Evolutionary conservation across 495 filamentous ascomycete species (phyloP), one percentile per base, ranked within the genome.

Genomic region (Aspergillus nidulans): DNA sequence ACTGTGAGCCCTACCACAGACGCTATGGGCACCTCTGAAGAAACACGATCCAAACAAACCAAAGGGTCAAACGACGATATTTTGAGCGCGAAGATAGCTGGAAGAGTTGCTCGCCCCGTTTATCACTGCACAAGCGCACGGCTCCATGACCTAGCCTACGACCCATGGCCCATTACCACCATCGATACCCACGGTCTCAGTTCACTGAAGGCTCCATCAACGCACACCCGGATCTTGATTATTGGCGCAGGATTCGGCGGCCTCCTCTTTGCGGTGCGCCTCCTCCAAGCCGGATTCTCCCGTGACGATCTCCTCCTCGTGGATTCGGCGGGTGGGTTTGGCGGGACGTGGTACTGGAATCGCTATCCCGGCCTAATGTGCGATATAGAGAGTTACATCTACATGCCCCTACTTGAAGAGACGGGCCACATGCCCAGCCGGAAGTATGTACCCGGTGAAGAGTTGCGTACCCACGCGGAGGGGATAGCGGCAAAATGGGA

Each of bases 351-450:
- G 80, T 75, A 74, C 59, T 73, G 66, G 69, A 72, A 75, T 42
- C 60, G 58, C 18, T 73, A 72, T 24, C 72, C 72, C 0, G 72
- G 72, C 0, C n/a, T 70, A 12, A 60, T 55, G 38, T 69, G 68
- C 24, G 69, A 72, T 50, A 42, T 63, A 10, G 68, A 72, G 34
- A 66, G 63, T 34, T 67, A 65, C 32, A 56, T 55, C 6, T 73
- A 73, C 40, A 58, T 86, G 65, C 81, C 83, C 0, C 59, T 81
- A 12, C 65, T 85, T n/a, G 82, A 85, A 38, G 82, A 85, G 61
- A 85, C 74, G 3, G 80, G 76, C 0, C 84, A 80, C 55, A 67
- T 82, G 49, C 82, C 82, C 0, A 71, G 61, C 20, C 65, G 71
- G 15, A 55, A 61, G 42, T 73, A 75, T 41, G 52, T 55, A 0